These are phyloP conservation scores for Phytophthora podocarpi DNA, from an alignment of 352 stramenopile species.

Conservation along the genomic window DNA sequence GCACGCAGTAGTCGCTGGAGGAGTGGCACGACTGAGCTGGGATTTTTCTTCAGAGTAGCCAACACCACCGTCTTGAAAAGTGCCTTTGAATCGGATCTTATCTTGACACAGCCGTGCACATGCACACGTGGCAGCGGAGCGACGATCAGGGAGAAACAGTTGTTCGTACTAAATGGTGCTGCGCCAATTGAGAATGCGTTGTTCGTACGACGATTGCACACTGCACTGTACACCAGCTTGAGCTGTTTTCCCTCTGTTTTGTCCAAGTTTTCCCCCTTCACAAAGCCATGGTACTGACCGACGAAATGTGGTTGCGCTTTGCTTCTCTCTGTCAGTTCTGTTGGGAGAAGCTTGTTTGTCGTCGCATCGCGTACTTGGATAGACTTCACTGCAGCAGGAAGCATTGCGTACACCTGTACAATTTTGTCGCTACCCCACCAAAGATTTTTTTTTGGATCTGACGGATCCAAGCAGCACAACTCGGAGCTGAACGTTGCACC, in stretches of 20 bases:
- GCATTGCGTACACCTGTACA: slow-evolving; percentile 57
- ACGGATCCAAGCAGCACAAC: no score
- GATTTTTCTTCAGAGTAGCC: slow-evolving; percentile 15
- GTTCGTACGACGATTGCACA: slow-evolving; percentile 10
- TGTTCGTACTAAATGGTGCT: slow-evolving; percentile 36
- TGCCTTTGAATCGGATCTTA: slow-evolving; percentile 28
- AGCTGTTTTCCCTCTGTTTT: slow-evolving; percentile 41
- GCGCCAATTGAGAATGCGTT: neutral
- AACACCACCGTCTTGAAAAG: slow-evolving; percentile 47
- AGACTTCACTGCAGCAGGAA: slow-evolving; percentile 31
- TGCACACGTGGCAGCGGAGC: slow-evolving; percentile 47
- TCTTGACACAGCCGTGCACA: slow-evolving; percentile 41
- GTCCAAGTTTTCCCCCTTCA: slow-evolving; percentile 36
- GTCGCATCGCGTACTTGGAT: slow-evolving; percentile 50
- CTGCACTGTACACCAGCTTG: slow-evolving; percentile 33
- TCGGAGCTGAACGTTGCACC: slow-evolving; percentile 43
- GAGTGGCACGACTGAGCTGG: slow-evolving; percentile 17
- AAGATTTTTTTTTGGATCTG: no score
- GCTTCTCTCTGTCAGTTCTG: slow-evolving; percentile 34
- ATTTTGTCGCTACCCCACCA: slow-evolving; percentile 49
- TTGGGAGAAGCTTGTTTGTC: slow-evolving; percentile 46
- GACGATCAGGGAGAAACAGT: slow-evolving; percentile 55
- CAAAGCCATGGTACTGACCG: slow-evolving; percentile 66
- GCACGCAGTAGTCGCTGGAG: slow-evolving; percentile 51
- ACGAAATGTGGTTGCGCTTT: slow-evolving; percentile 52